Percentiles rank a stretch among this genome's conserved stretches.
These are phyloP conservation scores for Chlorella sp. DNA, from an alignment of 139 green algal genomes.

Conservation along the genomic window DNA sequence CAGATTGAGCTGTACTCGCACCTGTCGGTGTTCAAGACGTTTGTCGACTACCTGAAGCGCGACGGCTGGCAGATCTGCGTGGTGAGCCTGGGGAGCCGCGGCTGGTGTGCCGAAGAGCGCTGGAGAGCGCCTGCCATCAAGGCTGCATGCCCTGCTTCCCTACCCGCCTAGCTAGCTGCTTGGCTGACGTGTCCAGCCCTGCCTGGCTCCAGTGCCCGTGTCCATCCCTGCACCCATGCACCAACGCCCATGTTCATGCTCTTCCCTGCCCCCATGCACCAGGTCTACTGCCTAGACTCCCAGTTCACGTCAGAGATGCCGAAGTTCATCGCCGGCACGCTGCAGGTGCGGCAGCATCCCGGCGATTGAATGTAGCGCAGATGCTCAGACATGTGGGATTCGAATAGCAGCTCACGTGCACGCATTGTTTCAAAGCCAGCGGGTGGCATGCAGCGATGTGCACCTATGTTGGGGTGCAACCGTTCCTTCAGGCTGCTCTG, in stretches of 20 bases:
- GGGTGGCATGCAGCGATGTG: too few species aligned
- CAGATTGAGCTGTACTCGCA: slow-evolving; percentile 99
- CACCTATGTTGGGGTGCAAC: too few species aligned
- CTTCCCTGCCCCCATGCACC: too few species aligned
- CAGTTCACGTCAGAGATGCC: slow-evolving; percentile 86
- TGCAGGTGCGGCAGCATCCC: slow-evolving; percentile 47
- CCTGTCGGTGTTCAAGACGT: slow-evolving; percentile 81
- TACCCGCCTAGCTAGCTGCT: too few species aligned
- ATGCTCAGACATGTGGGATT: too few species aligned
- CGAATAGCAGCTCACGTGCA: too few species aligned
- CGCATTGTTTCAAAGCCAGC: too few species aligned
- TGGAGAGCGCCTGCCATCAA: too few species aligned
- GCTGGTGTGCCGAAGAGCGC: background rate
- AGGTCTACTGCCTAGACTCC: slow-evolving; percentile 95
- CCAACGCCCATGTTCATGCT: background rate
- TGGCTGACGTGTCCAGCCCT: too few species aligned
- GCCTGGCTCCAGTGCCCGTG: background rate
- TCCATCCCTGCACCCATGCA: background rate
- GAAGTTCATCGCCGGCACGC: slow-evolving; percentile 86
- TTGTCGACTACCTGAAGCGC: slow-evolving; percentile 85
- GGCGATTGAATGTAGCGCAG: too few species aligned
- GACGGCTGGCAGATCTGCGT: slow-evolving; percentile 67
- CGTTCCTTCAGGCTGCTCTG: too few species aligned
- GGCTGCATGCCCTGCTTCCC: too few species aligned
- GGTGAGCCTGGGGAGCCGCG: background rate